Evolutionary conservation across 352 stramenopile genomes (phyloP).

Genomic region (Phytophthora constricta): DNA sequence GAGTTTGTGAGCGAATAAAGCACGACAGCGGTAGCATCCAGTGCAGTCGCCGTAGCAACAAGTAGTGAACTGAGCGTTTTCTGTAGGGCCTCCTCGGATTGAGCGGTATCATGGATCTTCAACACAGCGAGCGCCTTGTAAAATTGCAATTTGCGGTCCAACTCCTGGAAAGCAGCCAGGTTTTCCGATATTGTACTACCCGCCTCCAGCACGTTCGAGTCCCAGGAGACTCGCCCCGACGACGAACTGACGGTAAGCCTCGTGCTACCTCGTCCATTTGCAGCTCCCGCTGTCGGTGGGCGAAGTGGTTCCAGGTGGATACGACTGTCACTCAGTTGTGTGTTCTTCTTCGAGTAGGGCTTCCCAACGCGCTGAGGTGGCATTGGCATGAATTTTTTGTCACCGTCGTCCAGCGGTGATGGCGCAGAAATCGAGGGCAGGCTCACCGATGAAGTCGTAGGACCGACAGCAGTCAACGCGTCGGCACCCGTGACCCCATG

Average conservation of each 20-base stretch:
- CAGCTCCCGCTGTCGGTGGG: slow-evolving; percentile 37
- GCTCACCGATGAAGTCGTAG: slow-evolving; percentile 33
- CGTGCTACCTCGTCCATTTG: slow-evolving; percentile 19
- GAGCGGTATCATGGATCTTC: slow-evolving; percentile 52
- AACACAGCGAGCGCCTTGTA: slow-evolving; percentile 61
- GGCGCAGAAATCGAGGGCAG: slow-evolving; percentile 61
- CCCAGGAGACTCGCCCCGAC: slow-evolving; percentile 47
- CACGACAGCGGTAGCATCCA: slow-evolving; percentile 56
- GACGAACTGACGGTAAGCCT: slow-evolving; percentile 48
- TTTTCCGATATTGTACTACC: slow-evolving; percentile 49
- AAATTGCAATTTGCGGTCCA: slow-evolving; percentile 63
- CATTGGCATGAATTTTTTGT: slow-evolving; percentile 52
- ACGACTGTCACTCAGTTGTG: slow-evolving; percentile 53
- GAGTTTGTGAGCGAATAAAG: slow-evolving; percentile 62
- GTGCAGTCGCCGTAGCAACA: slow-evolving; percentile 38
- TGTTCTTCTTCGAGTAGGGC: slow-evolving; percentile 60
- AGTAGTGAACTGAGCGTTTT: slow-evolving; percentile 56
- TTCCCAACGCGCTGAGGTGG: slow-evolving; percentile 58
- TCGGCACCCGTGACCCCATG: neutral
- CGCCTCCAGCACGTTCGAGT: slow-evolving; percentile 45
- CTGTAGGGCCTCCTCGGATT: slow-evolving; percentile 50
- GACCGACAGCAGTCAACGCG: slow-evolving; percentile 4
- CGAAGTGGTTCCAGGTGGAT: slow-evolving; percentile 72
- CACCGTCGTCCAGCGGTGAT: slow-evolving; percentile 22
- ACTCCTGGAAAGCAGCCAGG: slow-evolving; percentile 35